Evolutionary conservation across 345 rosid species (phyloP), one percentile per base, ranked within the genome.

Genomic region (Ricinus communis): DNA sequence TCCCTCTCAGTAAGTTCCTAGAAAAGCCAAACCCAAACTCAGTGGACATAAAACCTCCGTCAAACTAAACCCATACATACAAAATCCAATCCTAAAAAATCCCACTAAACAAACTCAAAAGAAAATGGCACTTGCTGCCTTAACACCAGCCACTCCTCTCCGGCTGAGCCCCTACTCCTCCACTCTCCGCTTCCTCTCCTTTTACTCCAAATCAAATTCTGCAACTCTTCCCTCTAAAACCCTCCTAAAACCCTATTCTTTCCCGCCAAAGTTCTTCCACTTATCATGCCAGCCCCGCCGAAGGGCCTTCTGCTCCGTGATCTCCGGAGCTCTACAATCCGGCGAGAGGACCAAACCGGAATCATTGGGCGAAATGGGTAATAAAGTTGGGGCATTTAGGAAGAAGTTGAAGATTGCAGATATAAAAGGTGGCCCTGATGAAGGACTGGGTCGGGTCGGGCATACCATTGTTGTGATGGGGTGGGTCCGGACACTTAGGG

Each of bases 401-500:
- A 89, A 69, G 82, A 90, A 85, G 76, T 33, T 87, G 88, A 95
- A 76, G 87, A 73, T 95, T 68, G 84, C 80, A 9, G 89, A 95
- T 70, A 76, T 90, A n/a, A 92, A 89, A 84, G 93, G 97, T 70
- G 94, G 93, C 10, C 69, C 79, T 1, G 86, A 85, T 57, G 81
- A 87, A 82, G 97, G 97, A 0, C 54, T 92, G 69, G 74, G 70
- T 54, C 87, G 87, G 21, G 81, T 95, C 24, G 97, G 96, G 45
- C 81, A 85, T 79, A 85, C 75, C 18, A 79, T 90, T 52, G 83
- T 77, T 66, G 87, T 89, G 16, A 71, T 73, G 87, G 99, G 99
- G 21, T 95, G 99, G 99, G 94, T 95, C 9, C 88, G 97, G 24
- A 92, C 97, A 21, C 85, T 95, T 59, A 86, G 99, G 14, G 92